Base-by-base conservation (phyloP, 169 alveolate species). In the Cryptosporidium meleagridis region DNA sequence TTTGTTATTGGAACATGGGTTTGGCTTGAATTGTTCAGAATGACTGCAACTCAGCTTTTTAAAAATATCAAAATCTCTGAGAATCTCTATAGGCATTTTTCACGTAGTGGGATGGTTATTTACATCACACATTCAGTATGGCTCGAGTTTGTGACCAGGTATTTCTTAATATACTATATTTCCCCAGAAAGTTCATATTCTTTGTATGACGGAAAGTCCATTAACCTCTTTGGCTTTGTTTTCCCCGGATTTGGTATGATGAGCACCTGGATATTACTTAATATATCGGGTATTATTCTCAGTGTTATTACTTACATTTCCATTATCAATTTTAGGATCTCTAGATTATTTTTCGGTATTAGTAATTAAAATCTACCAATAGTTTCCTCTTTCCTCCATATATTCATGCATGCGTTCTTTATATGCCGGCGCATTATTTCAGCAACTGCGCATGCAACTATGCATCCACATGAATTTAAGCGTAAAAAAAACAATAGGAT, bases 21-120 rank as follows among this genome's bases (percentile, higher is more conserved):
- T 39, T 80, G 89, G 89, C 68, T 80, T 31, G 89, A 80, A 41
- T n/a, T 80, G 44, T 80, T 80, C 37, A 80, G 89, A 62, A n/a
- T 80, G 7, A 3, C 23, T 7, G 75, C 69, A 39, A 44, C 44
- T 6, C 29, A 21, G 31, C 45, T 80, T 26, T 65, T 80, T 48
- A 35, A 33, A 5, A 65, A 44, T 29, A 52, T 67, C 8, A 48
- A 80, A 23, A 62, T 80, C 41, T 59, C 89, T 1, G 41, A 59
- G 29, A 62, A 21, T 21, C 48, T 80, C 31, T 80, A 80, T 12
- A 31, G 21, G 3, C 89, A 80, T 26, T 41, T 80, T 80, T 80
- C 75, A 5, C 67, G 62, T 2, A 80, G 89, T 62, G 73, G 89
- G 18, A 80, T 80, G 7, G 89, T 80, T 39, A 65, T 80, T 21